Conservation (phyloP, 768 basidiomycete species). For the Macrolepiota dolichaula region DNA sequence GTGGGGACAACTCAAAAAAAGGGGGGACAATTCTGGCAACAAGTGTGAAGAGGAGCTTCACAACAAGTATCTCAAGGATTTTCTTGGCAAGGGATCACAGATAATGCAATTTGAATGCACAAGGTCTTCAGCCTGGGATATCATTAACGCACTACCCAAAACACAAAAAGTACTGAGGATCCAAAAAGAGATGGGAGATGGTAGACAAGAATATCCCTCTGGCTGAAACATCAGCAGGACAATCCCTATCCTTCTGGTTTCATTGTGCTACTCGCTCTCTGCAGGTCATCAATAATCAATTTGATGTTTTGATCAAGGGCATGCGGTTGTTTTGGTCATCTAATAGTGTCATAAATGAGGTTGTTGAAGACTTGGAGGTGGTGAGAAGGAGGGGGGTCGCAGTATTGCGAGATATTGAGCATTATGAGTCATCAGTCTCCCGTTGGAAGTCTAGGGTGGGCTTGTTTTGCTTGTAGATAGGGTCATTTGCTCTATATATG, state of each 20-base stretch:
- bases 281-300: too few species aligned
- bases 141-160: background rate
- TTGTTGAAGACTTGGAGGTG: too few species aligned
- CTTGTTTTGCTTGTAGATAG: too few species aligned
- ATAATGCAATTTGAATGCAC: background rate
- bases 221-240: background rate
- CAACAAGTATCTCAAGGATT: background rate
- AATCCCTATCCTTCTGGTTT: background rate
- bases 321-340: too few species aligned
- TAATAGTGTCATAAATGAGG: too few species aligned
- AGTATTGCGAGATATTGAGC: too few species aligned
- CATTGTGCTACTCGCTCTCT: background rate
- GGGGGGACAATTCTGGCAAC: background rate
- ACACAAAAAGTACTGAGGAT: background rate
- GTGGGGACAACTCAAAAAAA: background rate
- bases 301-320: too few species aligned
- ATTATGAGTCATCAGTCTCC: too few species aligned
- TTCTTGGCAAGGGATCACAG: background rate
- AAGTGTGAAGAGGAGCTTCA: background rate
- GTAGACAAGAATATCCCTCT: background rate
- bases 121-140: background rate
- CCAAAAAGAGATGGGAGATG: background rate
- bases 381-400: too few species aligned
- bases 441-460: too few species aligned
- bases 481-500: too few species aligned